These are phyloP conservation scores for Fusarium drepaniforme DNA, from an alignment of 2,329 filamentous ascomycete species.

Conservation along the genomic window DNA sequence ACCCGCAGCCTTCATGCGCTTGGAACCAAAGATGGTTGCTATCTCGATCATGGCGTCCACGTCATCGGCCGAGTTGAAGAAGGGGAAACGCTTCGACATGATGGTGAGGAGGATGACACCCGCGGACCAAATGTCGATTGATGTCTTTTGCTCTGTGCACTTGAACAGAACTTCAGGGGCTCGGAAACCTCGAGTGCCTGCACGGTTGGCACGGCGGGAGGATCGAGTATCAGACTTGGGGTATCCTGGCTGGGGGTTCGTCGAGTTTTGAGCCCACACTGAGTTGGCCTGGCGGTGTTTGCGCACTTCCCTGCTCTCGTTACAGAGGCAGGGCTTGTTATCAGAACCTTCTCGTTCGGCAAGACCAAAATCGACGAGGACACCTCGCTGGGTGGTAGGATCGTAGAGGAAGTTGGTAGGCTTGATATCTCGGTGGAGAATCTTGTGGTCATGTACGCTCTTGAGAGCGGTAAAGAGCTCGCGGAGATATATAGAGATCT, in stretches of 20 bases:
- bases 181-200: conserved; percentile 94
- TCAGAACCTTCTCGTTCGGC: conserved; percentile 87
- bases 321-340: conserved; percentile 85
- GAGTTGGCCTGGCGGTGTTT: conserved; percentile 70
- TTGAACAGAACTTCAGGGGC: conserved; percentile 97
- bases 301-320: conserved; percentile 72
- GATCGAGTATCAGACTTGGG: conserved; percentile 91
- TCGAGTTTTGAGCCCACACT: conserved; percentile 64
- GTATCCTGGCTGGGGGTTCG: conserved; percentile 73
- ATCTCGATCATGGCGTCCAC: conserved; percentile 98
- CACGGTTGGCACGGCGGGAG: conserved; percentile 91
- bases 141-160: conserved; percentile 92
- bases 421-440: conserved; percentile 96
- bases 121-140: conserved; percentile 97
- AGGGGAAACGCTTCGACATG: conserved; percentile 91
- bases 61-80: conserved; percentile 99
- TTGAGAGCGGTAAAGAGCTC: conserved; percentile 88
- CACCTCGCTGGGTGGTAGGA: conserved; percentile 81
- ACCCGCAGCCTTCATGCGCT: conserved; percentile 85
- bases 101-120: conserved; percentile 98
- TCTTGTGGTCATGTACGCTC: conserved; percentile 85
- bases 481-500: conserved; percentile 91
- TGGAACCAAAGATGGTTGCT: conserved; percentile 90
- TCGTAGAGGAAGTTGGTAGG: conserved; percentile 98
- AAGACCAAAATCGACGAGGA: conserved; percentile 98